phyloP scores from a whole-genome alignment of 2,329 filamentous ascomycete genomes.

The Epichloe sylvatica region DNA sequence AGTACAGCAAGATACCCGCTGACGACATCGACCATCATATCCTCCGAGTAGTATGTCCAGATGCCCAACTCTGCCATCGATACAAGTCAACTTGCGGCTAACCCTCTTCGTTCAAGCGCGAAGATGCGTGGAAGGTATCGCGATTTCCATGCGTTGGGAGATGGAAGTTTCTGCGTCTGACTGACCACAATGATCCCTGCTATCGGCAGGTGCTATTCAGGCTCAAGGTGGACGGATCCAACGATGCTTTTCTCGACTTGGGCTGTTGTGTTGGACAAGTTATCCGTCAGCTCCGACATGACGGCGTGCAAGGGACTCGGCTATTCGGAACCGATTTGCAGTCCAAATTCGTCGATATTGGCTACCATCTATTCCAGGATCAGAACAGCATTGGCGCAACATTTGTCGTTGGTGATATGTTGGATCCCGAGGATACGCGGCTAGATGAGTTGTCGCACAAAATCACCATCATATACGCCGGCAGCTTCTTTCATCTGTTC shows the following conservation, averaged over 20 bases:
- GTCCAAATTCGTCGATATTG: constrained; percentile 38
- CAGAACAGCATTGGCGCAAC: constrained; percentile 28
- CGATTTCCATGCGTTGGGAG: constrained; percentile 33
- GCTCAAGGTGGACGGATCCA: constrained; percentile 24
- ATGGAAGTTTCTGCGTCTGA: constrained; percentile 35
- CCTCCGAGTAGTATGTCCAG: constrained; percentile 15
- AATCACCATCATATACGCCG: constrained; percentile 35
- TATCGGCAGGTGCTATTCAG: constrained; percentile 30
- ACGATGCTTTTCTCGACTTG: constrained; percentile 31
- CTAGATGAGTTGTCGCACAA: constrained; percentile 23
- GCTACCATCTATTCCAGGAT: constrained; percentile 52
- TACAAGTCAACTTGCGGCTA: neutral
- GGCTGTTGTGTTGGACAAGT: constrained; percentile 38
- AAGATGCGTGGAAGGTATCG: constrained; percentile 31
- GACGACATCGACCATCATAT: constrained; percentile 23
- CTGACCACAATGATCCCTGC: constrained; percentile 25
- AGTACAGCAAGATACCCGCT: constrained; percentile 24
- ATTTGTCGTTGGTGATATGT: constrained; percentile 38
- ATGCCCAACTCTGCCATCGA: neutral
- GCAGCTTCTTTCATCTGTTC: constrained; percentile 38
- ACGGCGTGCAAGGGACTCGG: constrained; percentile 33
- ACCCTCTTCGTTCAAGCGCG: constrained; percentile 21
- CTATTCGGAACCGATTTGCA: constrained; percentile 38
- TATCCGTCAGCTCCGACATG: constrained; percentile 33
- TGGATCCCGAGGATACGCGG: constrained; percentile 25